A percentile compares a stretch with the other conserved stretches of the same genome.
phyloP scores from a whole-genome alignment of 2,329 filamentous ascomycete genomes.

The Aureobasidium lini region DNA sequence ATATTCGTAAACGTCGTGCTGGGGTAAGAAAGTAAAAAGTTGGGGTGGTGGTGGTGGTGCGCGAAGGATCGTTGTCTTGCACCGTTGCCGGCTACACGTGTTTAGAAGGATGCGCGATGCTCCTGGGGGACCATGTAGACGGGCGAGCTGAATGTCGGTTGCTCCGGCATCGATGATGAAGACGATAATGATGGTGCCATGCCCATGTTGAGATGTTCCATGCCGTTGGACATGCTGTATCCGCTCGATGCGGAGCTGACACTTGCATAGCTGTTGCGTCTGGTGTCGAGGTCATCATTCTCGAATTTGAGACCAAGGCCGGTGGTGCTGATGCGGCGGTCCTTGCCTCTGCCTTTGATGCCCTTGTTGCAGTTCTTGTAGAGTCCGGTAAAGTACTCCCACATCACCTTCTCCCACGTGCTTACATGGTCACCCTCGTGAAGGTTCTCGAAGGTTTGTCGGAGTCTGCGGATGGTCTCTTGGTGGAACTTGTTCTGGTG shows the following conservation, averaged over 20 bases:
- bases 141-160: conserved; percentile 1
- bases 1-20: conserved; percentile 8
- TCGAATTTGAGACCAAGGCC: conserved; percentile 7
- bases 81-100: background rate
- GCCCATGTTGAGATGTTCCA: conserved; percentile 8
- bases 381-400: conserved; percentile 75
- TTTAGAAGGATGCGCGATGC: conserved; percentile 6
- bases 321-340: conserved; percentile 54
- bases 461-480: conserved; percentile 62
- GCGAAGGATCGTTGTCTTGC: conserved; percentile 4
- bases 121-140: conserved; percentile 5
- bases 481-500: conserved; percentile 94
- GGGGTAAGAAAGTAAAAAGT: background rate
- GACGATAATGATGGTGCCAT: background rate
- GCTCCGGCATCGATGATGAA: background rate
- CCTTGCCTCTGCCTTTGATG: conserved; percentile 90
- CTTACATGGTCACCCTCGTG: conserved; percentile 56
- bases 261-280: conserved; percentile 13
- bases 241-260: background rate
- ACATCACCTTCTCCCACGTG: conserved; percentile 65
- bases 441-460: conserved; percentile 60
- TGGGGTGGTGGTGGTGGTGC: background rate
- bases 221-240: conserved; percentile 6
- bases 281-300: background rate
- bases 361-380: conserved; percentile 99